Evolutionary conservation across 1,139 yeast species (phyloP).

Genomic region (Zygotorulaspora mrakii): DNA sequence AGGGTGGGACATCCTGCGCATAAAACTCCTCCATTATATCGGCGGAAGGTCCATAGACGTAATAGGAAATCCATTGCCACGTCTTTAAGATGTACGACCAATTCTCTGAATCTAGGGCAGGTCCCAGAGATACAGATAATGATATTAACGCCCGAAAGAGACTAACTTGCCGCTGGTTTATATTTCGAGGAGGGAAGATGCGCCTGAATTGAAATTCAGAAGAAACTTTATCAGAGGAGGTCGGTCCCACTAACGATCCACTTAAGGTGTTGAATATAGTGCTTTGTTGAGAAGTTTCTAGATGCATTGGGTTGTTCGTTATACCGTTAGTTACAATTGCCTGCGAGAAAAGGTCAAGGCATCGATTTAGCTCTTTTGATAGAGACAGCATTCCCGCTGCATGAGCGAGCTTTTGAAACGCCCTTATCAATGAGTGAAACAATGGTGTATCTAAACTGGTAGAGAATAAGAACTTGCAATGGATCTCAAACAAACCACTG

Average conservation of each 20-base stretch:
- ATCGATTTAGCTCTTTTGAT: conserved; percentile 53
- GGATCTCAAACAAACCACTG: conserved; percentile 46
- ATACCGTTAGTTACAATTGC: conserved; percentile 47
- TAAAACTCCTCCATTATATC: conserved; percentile 34
- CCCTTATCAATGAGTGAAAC: conserved; percentile 61
- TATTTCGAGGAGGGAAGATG: conserved; percentile 23
- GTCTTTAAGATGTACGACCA: conserved; percentile 71
- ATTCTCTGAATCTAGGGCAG: conserved; percentile 52
- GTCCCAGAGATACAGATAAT: conserved; percentile 74
- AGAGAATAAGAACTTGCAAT: conserved; percentile 55
- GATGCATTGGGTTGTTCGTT: conserved; percentile 17
- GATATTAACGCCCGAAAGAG: conserved; percentile 76
- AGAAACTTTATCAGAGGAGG: conserved; percentile 19
- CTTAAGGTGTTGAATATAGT: conserved; percentile 43
- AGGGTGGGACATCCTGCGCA: conserved; percentile 39
- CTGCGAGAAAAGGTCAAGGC: conserved; percentile 54
- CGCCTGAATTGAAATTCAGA: conserved; percentile 10
- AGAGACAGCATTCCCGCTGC: conserved; percentile 73
- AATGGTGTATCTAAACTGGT: conserved; percentile 60
- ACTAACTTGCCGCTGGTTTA: conserved; percentile 53
- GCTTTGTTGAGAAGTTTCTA: conserved; percentile 23
- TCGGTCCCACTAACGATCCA: conserved; percentile 58
- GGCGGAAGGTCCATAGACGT: conserved; percentile 58
- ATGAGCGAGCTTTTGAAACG: conserved; percentile 77
- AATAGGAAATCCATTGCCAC: conserved; percentile 71